A percentile compares a stretch with the other conserved stretches of the same genome.
phyloP scores from a whole-genome alignment of 202 grass and related monocot species.

The Panicum virgatum region DNA sequence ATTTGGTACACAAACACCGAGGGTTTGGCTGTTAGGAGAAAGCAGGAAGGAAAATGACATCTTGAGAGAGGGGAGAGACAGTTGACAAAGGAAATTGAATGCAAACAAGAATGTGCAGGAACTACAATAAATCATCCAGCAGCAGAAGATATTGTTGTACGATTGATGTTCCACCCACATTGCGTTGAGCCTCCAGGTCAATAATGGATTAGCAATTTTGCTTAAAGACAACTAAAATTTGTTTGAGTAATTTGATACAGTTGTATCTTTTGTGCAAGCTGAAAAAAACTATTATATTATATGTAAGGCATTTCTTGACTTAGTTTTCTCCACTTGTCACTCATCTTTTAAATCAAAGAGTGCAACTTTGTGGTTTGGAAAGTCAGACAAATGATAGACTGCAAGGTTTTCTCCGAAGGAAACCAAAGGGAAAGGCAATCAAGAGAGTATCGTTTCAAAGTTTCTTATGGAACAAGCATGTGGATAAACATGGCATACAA shows the following conservation, averaged over 20 bases:
- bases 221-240: neutral
- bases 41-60: neutral
- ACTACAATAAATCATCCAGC: neutral
- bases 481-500: neutral
- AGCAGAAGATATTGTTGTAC: neutral
- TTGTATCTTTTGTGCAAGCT: neutral
- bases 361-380: neutral
- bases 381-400: neutral
- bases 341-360: neutral
- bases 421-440: neutral
- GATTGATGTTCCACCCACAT: neutral
- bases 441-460: neutral
- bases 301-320: neutral
- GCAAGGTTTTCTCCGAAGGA: neutral
- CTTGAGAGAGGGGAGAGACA: neutral
- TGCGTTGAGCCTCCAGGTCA: neutral
- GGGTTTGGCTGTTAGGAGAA: neutral
- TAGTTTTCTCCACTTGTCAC: neutral
- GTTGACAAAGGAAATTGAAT: neutral
- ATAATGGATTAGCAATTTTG: neutral
- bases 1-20: neutral
- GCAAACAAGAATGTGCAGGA: neutral
- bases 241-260: neutral
- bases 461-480: constrained; percentile 13
- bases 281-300: neutral